Evolutionary conservation across 331 rosid species (phyloP).

Genomic region (Ulmus americana): DNA sequence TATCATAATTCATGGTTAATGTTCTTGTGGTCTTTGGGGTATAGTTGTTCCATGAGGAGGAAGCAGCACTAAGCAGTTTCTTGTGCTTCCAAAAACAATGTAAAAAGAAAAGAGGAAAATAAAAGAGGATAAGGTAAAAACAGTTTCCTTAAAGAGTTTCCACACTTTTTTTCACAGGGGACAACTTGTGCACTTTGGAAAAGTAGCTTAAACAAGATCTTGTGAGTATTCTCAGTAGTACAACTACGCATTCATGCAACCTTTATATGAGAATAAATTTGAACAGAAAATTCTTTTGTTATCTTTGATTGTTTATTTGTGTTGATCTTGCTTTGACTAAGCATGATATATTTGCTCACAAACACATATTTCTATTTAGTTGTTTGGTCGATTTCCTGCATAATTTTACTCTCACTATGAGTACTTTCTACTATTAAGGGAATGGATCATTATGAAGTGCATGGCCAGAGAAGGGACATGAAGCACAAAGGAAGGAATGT

Average conservation of each 20-base stretch:
- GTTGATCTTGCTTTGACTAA: neutral
- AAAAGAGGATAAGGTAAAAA: too few species aligned
- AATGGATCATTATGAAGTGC: conserved; percentile 62
- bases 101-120: too few species aligned
- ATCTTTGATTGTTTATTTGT: neutral
- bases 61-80: neutral
- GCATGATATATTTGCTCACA: neutral
- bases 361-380: neutral
- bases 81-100: neutral
- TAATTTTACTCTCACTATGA: neutral
- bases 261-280: neutral
- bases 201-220: neutral
- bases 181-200: neutral
- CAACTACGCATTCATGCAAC: neutral
- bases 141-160: neutral
- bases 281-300: neutral
- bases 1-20: too few species aligned
- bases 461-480: conserved; percentile 54
- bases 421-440: conserved; percentile 13
- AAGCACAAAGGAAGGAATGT: conserved; percentile 79
- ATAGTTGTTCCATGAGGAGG: neutral
- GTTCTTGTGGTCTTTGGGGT: neutral
- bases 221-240: neutral
- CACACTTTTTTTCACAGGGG: neutral
- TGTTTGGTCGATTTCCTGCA: neutral